Conservation (phyloP, 495 filamentous ascomycete genomes). For the Schizothecium vesticola region DNA sequence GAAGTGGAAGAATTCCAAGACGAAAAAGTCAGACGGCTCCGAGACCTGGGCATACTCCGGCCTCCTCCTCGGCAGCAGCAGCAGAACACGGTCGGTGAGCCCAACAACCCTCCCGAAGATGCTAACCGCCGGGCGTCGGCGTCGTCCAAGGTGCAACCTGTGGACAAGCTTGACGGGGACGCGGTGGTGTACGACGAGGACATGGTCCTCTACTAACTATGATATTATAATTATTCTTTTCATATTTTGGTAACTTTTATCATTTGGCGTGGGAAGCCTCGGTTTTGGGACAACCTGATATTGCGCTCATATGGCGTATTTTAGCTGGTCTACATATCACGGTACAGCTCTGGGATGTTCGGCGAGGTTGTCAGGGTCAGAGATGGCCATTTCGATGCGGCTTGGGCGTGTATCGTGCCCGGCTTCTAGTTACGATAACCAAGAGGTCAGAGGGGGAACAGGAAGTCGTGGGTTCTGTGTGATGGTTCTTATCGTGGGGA, state of each 20-base stretch:
- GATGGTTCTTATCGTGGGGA: neutral
- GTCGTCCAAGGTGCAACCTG: conserved; percentile 22
- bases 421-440: neutral
- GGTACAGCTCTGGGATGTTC: neutral
- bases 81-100: conserved; percentile 43
- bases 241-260: neutral
- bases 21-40: conserved; percentile 29
- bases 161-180: conserved; percentile 54
- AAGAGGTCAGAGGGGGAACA: neutral
- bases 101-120: conserved; percentile 38
- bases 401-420: neutral
- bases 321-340: neutral
- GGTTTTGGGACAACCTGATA: neutral
- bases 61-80: conserved; percentile 17
- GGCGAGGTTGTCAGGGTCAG: neutral
- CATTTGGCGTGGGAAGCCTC: neutral
- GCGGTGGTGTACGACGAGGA: conserved; percentile 76
- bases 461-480: neutral
- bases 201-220: conserved; percentile 72
- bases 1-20: conserved; percentile 41
- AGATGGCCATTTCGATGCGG: neutral
- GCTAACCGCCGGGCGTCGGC: conserved; percentile 32
- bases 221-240: neutral
- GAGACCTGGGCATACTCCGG: conserved; percentile 24
- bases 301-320: neutral